Percentiles rank a stretch among this genome's conserved stretches.
Evolutionary conservation across 345 rosid species (phyloP).

Genomic region (Gossypium longicalyx): DNA sequence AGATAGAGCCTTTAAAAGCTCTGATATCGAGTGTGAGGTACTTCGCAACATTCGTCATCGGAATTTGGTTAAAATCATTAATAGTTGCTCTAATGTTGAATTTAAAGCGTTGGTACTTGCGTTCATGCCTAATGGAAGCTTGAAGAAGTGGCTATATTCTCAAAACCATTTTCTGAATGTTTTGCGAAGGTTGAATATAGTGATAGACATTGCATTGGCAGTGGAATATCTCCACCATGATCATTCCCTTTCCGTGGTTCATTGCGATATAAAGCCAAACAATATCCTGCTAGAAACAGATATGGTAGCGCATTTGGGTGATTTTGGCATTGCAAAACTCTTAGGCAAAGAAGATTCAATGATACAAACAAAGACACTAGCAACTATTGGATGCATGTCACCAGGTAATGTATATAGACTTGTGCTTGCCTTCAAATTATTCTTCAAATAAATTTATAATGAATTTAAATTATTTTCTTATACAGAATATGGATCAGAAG

Average conservation of each 20-base stretch:
- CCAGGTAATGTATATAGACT: slow-evolving; percentile 9
- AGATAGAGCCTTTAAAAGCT: slow-evolving; percentile 16
- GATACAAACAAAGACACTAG: slow-evolving; percentile 1
- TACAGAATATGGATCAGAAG: slow-evolving; percentile 12
- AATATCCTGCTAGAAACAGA: slow-evolving; percentile 3
- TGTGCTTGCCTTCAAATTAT: not conserved
- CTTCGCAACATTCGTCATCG: slow-evolving; percentile 19
- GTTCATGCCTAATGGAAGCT: slow-evolving; percentile 19
- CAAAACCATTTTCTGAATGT: not conserved
- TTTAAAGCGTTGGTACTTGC: slow-evolving; percentile 24
- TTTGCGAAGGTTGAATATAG: slow-evolving; percentile 12
- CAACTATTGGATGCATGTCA: slow-evolving; percentile 14
- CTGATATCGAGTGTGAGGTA: slow-evolving; percentile 21
- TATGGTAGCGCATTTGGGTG: slow-evolving; percentile 5
- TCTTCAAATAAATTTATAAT: not conserved
- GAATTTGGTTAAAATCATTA: slow-evolving; percentile 18
- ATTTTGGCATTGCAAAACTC: slow-evolving; percentile 14
- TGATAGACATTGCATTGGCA: not conserved
- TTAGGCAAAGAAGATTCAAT: not conserved
- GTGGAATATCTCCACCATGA: slow-evolving; percentile 4
- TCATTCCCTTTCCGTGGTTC: not conserved
- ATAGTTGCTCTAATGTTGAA: slow-evolving; percentile 12
- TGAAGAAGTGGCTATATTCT: slow-evolving; percentile 17
- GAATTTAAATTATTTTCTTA: not conserved
- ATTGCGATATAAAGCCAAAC: slow-evolving; percentile 12